Evolutionary conservation across 495 filamentous ascomycete species (phyloP), one percentile per base, ranked within the genome.

Genomic region (Penicillium roqueforti): DNA sequence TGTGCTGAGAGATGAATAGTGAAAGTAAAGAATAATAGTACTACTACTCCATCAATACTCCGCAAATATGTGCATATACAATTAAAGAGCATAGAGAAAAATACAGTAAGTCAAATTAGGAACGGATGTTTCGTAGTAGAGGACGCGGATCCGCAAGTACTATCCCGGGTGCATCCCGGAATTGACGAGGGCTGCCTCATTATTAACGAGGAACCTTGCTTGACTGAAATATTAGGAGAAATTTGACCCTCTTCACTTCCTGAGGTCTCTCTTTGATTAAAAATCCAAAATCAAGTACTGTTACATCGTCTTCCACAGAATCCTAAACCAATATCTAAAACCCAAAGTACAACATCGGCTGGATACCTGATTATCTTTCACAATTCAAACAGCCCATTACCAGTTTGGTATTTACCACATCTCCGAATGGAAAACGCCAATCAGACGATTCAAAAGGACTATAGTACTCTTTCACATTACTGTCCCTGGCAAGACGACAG

Each of bases 151-250:
- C 32, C 32, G 14, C 32, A 16, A n/a, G 7, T 31, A 31, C 10
- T 22, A 41, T 1, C 22, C 34, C 62, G 62, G 62, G 59, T 59
- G 49, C 40, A 50, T 59, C 18, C 62, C 59, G 62, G 47, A 20
- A 38, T 65, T 57, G 59, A 53, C 59, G 61, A 54, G 36, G 14
- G 13, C 20, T 42, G 9, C 26, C 11, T 34, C 19, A 44, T 44
- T 25, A 44, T 44, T 25, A 32, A 32, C 1, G 1, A 37, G 16
- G n/a, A n/a, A n/a, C n/a, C 6, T 16, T 10, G 25, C 20, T 11
- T 23, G 3, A 14, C 16, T 32, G 4, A 22, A 16, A 18, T n/a
- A 34, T 23, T 9, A 42, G 32, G 23, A 23, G 9, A 47, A 9
- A 36, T 2, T 1, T 4, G 16, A 16, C n/a, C 11, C 40, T 22